phyloP scores from a whole-genome alignment of 2,329 filamentous ascomycete species.

The Aspergillus ochraceoroseus region DNA sequence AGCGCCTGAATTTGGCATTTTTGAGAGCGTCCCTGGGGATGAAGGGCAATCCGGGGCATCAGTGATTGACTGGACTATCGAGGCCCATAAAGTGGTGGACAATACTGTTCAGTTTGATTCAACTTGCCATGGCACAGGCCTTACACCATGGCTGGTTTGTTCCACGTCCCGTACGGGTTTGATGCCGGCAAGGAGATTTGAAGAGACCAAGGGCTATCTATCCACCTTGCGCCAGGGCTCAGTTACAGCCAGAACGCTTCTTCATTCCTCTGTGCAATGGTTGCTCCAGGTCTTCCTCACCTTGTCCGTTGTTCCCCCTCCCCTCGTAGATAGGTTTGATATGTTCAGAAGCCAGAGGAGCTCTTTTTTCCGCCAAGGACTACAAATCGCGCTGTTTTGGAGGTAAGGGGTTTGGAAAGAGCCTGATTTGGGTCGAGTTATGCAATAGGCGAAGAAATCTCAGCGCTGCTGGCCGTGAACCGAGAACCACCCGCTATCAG shows the following conservation, averaged over 20 bases:
- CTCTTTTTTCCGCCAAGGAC: conserved; percentile 2
- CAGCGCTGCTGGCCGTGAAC: not conserved
- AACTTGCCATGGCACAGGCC: no score
- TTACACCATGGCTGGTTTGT: not conserved
- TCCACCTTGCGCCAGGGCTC: not conserved
- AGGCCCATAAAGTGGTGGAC: not conserved
- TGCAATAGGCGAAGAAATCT: not conserved
- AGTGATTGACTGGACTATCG: not conserved
- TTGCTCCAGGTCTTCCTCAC: conserved; percentile 7
- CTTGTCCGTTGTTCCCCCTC: conserved; percentile 21
- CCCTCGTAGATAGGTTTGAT: conserved; percentile 39
- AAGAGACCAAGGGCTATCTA: no score
- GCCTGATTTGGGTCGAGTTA: not conserved
- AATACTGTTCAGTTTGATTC: no score
- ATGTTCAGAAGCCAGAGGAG: conserved; percentile 15
- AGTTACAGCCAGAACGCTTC: conserved; percentile 1
- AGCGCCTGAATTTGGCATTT: conserved; percentile 1
- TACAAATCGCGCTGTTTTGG: conserved; percentile 3
- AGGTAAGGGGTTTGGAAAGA: conserved; percentile 3
- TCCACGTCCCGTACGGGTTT: not conserved
- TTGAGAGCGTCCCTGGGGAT: no score
- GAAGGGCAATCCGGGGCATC: no score
- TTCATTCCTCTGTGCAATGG: not conserved
- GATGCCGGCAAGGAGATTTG: no score
- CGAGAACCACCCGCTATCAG: no score